phyloP scores from a whole-genome alignment of 495 filamentous ascomycete species.

The Platismatia glauca region DNA sequence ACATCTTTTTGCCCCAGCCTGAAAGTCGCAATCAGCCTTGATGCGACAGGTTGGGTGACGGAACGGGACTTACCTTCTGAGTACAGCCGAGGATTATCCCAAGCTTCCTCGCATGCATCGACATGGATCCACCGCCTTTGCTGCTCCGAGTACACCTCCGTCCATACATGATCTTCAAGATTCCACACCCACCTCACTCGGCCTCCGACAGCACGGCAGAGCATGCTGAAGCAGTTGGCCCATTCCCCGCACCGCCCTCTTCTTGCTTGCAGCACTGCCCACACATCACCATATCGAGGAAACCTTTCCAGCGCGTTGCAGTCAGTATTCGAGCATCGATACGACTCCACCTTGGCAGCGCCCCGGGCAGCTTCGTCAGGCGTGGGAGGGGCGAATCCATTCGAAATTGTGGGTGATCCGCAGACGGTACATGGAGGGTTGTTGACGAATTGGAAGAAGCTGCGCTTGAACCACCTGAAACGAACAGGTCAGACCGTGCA shows the following conservation, averaged over 20 bases:
- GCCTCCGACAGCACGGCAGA: conserved; percentile 84
- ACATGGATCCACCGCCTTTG: conserved; percentile 95
- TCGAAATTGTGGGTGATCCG: conserved; percentile 68
- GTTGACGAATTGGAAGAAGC: conserved; percentile 95
- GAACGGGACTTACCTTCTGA: conserved; percentile 56
- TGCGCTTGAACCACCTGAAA: conserved; percentile 83
- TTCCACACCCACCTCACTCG: conserved; percentile 99
- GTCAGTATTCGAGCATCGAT: conserved; percentile 61
- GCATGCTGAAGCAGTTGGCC: conserved; percentile 98
- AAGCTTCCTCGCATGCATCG: conserved; percentile 87
- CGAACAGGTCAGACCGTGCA: conserved; percentile 17
- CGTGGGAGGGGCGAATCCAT: conserved; percentile 72
- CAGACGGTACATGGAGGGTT: conserved; percentile 82
- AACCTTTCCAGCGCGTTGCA: conserved; percentile 81
- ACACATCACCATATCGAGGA: conserved; percentile 91
- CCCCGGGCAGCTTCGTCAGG: conserved; percentile 84
- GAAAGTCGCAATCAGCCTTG: conserved; percentile 15
- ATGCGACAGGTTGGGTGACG: background rate
- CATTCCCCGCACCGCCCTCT: conserved; percentile 88
- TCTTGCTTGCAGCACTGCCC: conserved; percentile 77
- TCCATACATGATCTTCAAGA: conserved; percentile 94
- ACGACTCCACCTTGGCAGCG: conserved; percentile 79
- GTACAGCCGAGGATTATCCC: conserved; percentile 91
- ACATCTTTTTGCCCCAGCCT: conserved; percentile 89
- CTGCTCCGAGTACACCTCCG: conserved; percentile 92